Conservation (phyloP, 106 monocot genomes). For the Phalaenopsis aphrodite region DNA sequence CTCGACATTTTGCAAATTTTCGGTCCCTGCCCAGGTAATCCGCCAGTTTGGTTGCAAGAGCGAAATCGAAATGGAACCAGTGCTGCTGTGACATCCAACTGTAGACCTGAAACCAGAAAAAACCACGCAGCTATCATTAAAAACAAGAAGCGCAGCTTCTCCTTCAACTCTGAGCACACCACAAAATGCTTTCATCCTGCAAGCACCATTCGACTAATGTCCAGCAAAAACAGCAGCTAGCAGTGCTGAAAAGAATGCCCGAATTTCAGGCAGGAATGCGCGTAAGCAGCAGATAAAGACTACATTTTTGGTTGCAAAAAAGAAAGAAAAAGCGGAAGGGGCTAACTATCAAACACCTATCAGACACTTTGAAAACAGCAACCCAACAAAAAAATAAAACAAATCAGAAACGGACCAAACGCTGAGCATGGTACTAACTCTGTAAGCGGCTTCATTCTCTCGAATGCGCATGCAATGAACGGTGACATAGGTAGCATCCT, state of each 20-base stretch:
- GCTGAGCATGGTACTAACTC: slow-evolving; percentile 25
- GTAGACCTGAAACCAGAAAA: slow-evolving; percentile 59
- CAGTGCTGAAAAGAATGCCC: neutral
- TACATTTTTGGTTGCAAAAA: neutral
- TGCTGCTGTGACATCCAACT: slow-evolving; percentile 78
- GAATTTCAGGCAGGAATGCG: neutral
- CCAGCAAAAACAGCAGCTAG: neutral
- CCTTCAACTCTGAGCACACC: neutral
- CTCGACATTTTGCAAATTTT: slow-evolving; percentile 66
- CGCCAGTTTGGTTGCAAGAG: slow-evolving; percentile 67
- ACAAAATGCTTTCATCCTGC: neutral
- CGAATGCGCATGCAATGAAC: slow-evolving; percentile 82
- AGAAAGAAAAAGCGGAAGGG: slow-evolving; percentile 2
- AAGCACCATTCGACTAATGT: neutral
- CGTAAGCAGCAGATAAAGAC: no score
- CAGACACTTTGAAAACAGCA: neutral
- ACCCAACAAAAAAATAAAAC: neutral
- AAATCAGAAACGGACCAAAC: neutral
- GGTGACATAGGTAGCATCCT: slow-evolving; percentile 63
- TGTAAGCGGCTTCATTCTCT: slow-evolving; percentile 68
- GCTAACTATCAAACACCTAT: slow-evolving; percentile 31
- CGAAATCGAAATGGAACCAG: slow-evolving; percentile 70
- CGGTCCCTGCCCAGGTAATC: slow-evolving; percentile 77
- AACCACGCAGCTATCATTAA: neutral
- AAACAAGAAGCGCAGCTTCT: neutral